Conservation (phyloP, 768 basidiomycete species). For the Suillus paluster region DNA sequence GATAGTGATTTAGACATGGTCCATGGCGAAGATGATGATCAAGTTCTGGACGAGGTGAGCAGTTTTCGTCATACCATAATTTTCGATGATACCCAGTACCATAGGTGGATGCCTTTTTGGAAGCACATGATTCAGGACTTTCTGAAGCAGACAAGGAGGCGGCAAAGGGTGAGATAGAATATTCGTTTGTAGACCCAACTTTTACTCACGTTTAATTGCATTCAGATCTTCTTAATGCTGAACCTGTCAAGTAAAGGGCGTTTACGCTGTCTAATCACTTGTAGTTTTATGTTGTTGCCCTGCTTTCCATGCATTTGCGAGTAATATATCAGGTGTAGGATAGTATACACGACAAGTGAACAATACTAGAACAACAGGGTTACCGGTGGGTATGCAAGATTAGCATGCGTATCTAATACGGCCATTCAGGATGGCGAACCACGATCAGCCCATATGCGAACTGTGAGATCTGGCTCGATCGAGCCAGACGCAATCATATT, state of each 20-base stretch:
- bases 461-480: conserved; percentile 80
- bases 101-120: conserved; percentile 91
- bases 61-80: conserved; percentile 1
- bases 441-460: conserved; percentile 82
- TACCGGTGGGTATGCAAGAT: conserved; percentile 7
- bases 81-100: conserved; percentile 3
- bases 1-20: conserved; percentile 61
- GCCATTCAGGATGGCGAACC: conserved; percentile 19
- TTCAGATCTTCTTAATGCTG: conserved; percentile 62
- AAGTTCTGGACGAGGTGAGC: conserved; percentile 87
- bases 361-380: conserved; percentile 11
- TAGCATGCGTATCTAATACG: conserved; percentile 7
- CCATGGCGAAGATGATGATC: conserved; percentile 66
- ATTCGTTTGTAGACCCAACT: background rate
- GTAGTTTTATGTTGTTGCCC: conserved; percentile 3
- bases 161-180: conserved; percentile 62
- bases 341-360: conserved; percentile 11
- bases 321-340: conserved; percentile 9
- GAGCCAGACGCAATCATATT: conserved; percentile 90
- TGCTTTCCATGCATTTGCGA: conserved; percentile 15
- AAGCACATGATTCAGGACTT: conserved; percentile 88
- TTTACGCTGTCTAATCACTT: conserved; percentile 3
- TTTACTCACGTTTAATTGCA: background rate
- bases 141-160: conserved; percentile 79
- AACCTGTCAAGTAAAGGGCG: conserved; percentile 53